phyloP scores from a whole-genome alignment of 371 early-diverging fungal species.

The Rhizopus delemar region DNA sequence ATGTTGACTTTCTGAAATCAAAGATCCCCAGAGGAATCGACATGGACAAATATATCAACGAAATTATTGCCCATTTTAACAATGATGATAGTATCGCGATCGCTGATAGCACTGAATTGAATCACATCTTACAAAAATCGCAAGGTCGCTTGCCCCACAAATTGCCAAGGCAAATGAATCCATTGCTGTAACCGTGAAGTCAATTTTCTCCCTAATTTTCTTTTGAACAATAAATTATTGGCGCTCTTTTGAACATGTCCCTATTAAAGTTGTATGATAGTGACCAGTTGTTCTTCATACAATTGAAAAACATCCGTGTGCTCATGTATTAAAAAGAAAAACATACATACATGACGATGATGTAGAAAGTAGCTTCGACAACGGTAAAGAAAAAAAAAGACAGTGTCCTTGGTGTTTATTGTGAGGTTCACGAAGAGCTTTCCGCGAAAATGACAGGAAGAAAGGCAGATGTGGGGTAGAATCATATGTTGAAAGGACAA shows the following conservation, averaged over 20 bases:
- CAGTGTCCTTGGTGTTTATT: conserved; percentile 3
- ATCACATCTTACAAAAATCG: neutral
- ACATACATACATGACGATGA: neutral
- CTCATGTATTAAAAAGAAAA: conserved; percentile 3
- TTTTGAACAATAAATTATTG: neutral
- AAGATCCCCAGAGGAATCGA: neutral
- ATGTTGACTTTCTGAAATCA: conserved; percentile 58
- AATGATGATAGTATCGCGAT: conserved; percentile 1
- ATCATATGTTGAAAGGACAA: no score
- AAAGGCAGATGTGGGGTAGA: no score
- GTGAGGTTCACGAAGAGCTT: neutral
- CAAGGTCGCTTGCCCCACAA: neutral
- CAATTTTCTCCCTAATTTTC: conserved; percentile 1
- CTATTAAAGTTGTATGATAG: conserved; percentile 4
- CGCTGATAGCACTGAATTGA: conserved; percentile 1
- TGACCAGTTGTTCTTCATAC: neutral
- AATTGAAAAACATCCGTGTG: neutral
- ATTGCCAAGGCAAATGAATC: conserved; percentile 9
- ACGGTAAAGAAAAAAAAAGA: conserved; percentile 3
- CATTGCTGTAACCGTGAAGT: conserved; percentile 2
- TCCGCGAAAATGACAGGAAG: no score
- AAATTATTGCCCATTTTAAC: conserved; percentile 4
- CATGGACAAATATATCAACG: neutral
- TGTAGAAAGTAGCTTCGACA: neutral
- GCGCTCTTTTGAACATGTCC: neutral